Evolutionary conservation across 1,139 yeast genomes (phyloP).

Genomic region (Magnusiomyces clavatus): DNA sequence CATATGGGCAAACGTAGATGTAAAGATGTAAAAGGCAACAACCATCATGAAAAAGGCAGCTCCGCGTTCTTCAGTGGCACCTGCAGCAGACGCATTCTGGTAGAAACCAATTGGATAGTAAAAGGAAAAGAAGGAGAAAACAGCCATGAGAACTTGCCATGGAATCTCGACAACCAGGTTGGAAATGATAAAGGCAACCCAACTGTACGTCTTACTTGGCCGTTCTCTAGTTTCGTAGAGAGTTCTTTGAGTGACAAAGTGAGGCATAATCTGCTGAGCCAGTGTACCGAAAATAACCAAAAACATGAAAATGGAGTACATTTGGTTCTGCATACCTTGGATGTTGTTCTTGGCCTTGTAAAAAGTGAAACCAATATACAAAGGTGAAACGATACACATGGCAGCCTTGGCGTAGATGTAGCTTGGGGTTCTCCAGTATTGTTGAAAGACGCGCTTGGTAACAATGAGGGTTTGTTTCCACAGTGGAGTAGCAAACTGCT

Average conservation of each 20-base stretch:
- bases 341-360: slow-evolving; percentile 50
- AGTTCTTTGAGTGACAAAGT: slow-evolving; percentile 55
- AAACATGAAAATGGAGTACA: slow-evolving; percentile 56
- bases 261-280: slow-evolving; percentile 62
- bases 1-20: slow-evolving; percentile 58
- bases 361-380: slow-evolving; percentile 64
- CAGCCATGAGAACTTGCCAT: slow-evolving; percentile 55
- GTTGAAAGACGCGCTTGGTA: slow-evolving; percentile 42
- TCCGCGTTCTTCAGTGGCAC: slow-evolving; percentile 59
- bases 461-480: slow-evolving; percentile 43
- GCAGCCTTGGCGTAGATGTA: slow-evolving; percentile 55
- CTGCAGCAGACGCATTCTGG: slow-evolving; percentile 40
- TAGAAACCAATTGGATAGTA: slow-evolving; percentile 60
- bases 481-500: slow-evolving; percentile 33
- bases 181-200: slow-evolving; percentile 50
- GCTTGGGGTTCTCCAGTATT: slow-evolving; percentile 62
- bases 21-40: slow-evolving; percentile 48
- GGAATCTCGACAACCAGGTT: slow-evolving; percentile 66
- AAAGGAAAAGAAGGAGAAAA: slow-evolving; percentile 58
- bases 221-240: slow-evolving; percentile 47
- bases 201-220: slow-evolving; percentile 40
- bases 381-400: slow-evolving; percentile 40
- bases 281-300: slow-evolving; percentile 50
- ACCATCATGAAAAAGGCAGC: slow-evolving; percentile 57
- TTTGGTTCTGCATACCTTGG: slow-evolving; percentile 34